phyloP scores from a whole-genome alignment of 768 basidiomycete species.

The Leccinellum luteum region DNA sequence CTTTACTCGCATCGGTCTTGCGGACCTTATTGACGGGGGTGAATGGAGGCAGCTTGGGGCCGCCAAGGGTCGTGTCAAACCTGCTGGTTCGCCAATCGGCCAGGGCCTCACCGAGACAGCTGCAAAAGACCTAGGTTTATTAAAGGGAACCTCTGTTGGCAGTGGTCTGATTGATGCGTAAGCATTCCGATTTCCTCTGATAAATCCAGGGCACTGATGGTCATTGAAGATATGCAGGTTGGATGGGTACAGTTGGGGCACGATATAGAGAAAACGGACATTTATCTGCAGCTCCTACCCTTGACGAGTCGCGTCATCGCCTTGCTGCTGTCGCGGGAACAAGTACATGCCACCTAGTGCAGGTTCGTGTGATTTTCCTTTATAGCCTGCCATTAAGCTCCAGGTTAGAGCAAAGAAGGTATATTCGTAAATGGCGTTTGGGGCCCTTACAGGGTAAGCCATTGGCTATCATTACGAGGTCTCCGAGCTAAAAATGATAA shows the following conservation, averaged over 20 bases:
- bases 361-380: conserved; percentile 42
- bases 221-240: conserved; percentile 76
- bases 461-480: neutral
- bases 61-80: conserved; percentile 59
- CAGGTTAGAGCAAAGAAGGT: conserved; percentile 66
- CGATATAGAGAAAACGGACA: conserved; percentile 54
- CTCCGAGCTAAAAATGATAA: conserved; percentile 3
- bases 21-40: conserved; percentile 60
- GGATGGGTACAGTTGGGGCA: conserved; percentile 94
- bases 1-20: conserved; percentile 81
- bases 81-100: conserved; percentile 84
- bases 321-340: conserved; percentile 95
- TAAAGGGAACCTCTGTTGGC: conserved; percentile 87
- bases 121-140: conserved; percentile 81
- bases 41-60: conserved; percentile 74
- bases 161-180: conserved; percentile 95
- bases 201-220: neutral
- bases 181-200: conserved; percentile 24
- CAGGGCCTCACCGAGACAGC: conserved; percentile 73
- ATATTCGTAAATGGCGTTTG: conserved; percentile 91
- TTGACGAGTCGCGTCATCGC: conserved; percentile 77
- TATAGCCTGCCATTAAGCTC: neutral
- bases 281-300: conserved; percentile 52
- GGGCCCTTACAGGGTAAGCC: conserved; percentile 77
- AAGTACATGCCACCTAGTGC: conserved; percentile 93